Evolutionary conservation across 352 stramenopile genomes (phyloP).

Genomic region (Globisporangium alternatum): DNA sequence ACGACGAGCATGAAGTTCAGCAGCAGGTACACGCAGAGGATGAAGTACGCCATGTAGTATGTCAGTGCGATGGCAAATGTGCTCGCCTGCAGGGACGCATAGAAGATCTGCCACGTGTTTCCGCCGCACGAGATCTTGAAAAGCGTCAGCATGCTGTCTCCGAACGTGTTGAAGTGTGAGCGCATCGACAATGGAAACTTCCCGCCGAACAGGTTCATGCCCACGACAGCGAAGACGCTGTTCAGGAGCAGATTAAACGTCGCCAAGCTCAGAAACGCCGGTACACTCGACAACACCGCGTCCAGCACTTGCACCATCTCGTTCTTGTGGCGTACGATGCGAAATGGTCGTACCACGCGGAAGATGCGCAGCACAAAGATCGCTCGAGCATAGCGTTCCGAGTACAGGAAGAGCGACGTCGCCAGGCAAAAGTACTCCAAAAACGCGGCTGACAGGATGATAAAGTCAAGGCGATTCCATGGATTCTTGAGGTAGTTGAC

Average conservation of each 20-base stretch:
- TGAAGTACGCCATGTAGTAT: slow-evolving; percentile 77
- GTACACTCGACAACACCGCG: slow-evolving; percentile 61
- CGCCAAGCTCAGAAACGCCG: slow-evolving; percentile 62
- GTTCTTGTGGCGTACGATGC: slow-evolving; percentile 73
- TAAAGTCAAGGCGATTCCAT: slow-evolving; percentile 80
- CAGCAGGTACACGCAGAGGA: slow-evolving; percentile 63
- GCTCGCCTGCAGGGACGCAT: slow-evolving; percentile 56
- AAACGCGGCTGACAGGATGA: slow-evolving; percentile 58
- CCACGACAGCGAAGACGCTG: slow-evolving; percentile 79
- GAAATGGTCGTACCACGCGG: slow-evolving; percentile 71
- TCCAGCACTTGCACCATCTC: slow-evolving; percentile 69
- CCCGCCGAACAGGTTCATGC: slow-evolving; percentile 80
- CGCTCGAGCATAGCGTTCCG: slow-evolving; percentile 56
- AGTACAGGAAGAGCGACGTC: slow-evolving; percentile 57
- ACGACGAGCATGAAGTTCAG: slow-evolving; percentile 88
- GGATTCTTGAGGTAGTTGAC: slow-evolving; percentile 70
- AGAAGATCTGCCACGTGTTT: slow-evolving; percentile 80
- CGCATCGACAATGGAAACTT: slow-evolving; percentile 68
- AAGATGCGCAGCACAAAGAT: slow-evolving; percentile 84
- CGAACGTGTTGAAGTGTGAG: slow-evolving; percentile 84
- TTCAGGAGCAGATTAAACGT: slow-evolving; percentile 64
- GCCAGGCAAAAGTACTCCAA: slow-evolving; percentile 68
- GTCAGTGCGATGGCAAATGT: slow-evolving; percentile 54
- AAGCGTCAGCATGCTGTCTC: slow-evolving; percentile 77
- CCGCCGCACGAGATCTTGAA: slow-evolving; percentile 86